Evolutionary conservation across 2,329 filamentous ascomycete genomes (phyloP).

Genomic region (Pseudogymnoascus sp.): DNA sequence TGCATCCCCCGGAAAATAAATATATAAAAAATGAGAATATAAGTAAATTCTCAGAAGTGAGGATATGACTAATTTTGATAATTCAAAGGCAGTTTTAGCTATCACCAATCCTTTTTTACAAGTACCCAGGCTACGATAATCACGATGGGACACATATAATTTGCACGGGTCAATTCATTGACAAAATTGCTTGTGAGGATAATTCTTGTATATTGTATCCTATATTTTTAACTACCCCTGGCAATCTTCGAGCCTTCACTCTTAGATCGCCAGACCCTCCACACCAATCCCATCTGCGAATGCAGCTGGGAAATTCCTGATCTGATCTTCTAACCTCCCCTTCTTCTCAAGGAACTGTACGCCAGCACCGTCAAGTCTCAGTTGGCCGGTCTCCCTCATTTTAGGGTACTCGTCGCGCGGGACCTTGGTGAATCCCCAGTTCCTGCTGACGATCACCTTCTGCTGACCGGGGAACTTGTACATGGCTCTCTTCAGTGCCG

Average conservation of each 20-base stretch:
- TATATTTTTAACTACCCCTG: slow-evolving; percentile 9
- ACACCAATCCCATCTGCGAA: slow-evolving; percentile 43
- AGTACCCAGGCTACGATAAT: neutral
- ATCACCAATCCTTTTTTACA: neutral
- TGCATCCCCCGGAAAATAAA: neutral
- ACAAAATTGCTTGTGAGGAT: neutral
- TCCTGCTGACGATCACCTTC: slow-evolving; percentile 99
- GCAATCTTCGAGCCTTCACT: neutral
- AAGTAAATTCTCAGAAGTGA: neutral
- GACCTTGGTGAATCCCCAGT: slow-evolving; percentile 99
- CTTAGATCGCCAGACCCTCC: neutral
- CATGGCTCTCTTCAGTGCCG: slow-evolving; percentile 94
- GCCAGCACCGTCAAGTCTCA: slow-evolving; percentile 98
- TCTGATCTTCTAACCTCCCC: slow-evolving; percentile 77
- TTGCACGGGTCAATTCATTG: neutral
- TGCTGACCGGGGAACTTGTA: slow-evolving; percentile 99
- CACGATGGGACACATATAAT: neutral
- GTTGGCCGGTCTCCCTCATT: slow-evolving; percentile 85
- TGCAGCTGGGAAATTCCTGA: slow-evolving; percentile 89
- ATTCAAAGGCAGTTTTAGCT: neutral
- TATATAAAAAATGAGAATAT: neutral
- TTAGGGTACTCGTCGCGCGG: slow-evolving; percentile 95
- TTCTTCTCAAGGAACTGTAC: slow-evolving; percentile 98
- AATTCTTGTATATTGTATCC: neutral
- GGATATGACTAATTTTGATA: neutral